A percentile compares a stretch with the other conserved stretches of the same genome.
phyloP scores from a whole-genome alignment of 495 filamentous ascomycete genomes.

The Xylaria flabelliformis region DNA sequence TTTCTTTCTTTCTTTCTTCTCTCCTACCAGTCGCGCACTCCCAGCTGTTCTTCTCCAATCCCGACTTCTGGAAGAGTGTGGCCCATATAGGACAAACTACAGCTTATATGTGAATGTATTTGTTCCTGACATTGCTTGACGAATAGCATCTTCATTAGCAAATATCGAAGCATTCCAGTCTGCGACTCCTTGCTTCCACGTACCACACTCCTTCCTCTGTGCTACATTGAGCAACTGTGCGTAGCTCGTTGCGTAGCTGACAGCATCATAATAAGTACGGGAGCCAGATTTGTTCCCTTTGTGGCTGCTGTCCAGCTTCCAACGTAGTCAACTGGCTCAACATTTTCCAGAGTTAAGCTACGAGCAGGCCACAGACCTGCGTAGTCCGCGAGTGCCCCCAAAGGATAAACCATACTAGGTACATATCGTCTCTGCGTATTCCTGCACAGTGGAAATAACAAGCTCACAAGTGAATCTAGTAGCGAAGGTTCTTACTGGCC shows the following conservation, averaged over 20 bases:
- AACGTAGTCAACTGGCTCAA: constrained; percentile 45
- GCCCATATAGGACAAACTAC: background rate
- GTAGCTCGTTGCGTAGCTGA: constrained; percentile 26
- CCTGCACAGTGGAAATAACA: background rate
- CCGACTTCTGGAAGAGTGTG: background rate
- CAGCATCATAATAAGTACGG: constrained; percentile 22
- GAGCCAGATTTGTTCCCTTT: constrained; percentile 42
- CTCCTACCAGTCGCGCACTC: background rate
- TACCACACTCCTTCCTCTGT: constrained; percentile 28
- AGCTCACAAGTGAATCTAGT: background rate
- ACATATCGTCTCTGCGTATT: constrained; percentile 12
- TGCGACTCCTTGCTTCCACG: background rate
- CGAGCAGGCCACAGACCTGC: constrained; percentile 47
- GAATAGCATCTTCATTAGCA: background rate
- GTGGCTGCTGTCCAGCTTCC: constrained; percentile 55
- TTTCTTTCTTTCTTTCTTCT: background rate
- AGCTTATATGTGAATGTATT: too few species aligned
- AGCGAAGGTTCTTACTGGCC: background rate
- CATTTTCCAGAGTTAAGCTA: constrained; percentile 46
- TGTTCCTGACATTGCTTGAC: background rate
- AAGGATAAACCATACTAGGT: constrained; percentile 44
- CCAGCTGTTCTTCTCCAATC: background rate
- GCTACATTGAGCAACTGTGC: constrained; percentile 49
- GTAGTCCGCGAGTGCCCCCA: constrained; percentile 42
- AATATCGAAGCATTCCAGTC: constrained; percentile 2